Base-by-base conservation (phyloP, 768 basidiomycete genomes). In the Kwoniella heveanensis region DNA sequence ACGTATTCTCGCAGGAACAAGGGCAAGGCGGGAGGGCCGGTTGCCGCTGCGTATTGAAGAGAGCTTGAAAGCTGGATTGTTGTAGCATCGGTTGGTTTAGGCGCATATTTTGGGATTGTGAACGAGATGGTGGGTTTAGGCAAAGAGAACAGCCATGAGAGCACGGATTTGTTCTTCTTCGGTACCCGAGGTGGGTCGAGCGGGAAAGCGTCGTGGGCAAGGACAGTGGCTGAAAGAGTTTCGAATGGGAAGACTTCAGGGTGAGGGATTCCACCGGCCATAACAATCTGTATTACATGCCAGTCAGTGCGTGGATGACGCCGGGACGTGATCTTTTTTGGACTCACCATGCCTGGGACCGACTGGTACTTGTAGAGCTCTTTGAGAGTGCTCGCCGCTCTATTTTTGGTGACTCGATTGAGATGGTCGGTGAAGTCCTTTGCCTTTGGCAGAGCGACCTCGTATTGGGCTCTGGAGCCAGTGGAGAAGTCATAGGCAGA, bases 401-500 rank as follows among this genome's bases (percentile, higher is more conserved):
- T 82, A 27, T 83, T 82, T 58, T 81, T 83, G 2, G 88, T 78
- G 21, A 87, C 37, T 2, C 79, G 73, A n/a, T 87, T 88, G 27
- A 91, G 79, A 75, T 91, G 90, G 72, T 90, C 88, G 22, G 86
- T 86, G 49, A 90, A 81, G 79, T 91, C 88, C 60, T 88, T 81
- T 0, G 88, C 72, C 25, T 73, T 72, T 25, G 79, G 79, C 36
- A 77, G 60, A 8, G 62, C 58, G 22, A 57, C 53, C 22, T 17
- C 17, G 17, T 26, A 15, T 15, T 46, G 47, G 12, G 37, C 21
- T 22, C 52, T 47, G 19, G 59, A 29, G 10, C 57, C 32, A 12
- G 64, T 29, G 9, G 64, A 52, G 49, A 74, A 59, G 12, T 73
- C 76, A 61, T 66, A 74, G 9, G 73, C 57, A 19, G 76, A 67